Conservation (phyloP, 2,329 filamentous ascomycete species). For the Beauveria medogensis region DNA sequence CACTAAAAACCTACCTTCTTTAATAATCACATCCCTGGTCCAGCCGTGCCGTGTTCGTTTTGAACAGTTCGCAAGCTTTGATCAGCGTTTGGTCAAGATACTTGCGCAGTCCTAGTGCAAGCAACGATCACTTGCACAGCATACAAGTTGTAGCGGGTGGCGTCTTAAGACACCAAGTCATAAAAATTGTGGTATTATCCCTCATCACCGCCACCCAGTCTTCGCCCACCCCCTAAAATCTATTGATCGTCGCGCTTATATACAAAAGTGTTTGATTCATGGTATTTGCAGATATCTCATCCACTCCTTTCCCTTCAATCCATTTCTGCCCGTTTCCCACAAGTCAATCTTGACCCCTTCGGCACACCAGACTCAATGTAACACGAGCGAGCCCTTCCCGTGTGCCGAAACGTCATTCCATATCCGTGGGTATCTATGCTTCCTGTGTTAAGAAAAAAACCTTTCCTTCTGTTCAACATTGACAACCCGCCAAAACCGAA, state of each 20-base stretch:
- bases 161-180: background rate
- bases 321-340: background rate
- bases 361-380: background rate
- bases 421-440: background rate
- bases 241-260: background rate
- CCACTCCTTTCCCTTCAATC: background rate
- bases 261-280: slow-evolving; percentile 2
- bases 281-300: background rate
- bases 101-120: background rate
- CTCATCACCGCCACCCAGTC: background rate
- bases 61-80: no score
- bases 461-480: background rate
- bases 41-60: no score
- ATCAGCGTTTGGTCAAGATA: no score
- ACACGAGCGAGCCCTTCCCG: background rate
- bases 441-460: background rate
- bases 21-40: no score
- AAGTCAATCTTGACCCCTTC: background rate
- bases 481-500: background rate
- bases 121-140: background rate
- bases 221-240: background rate
- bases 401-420: background rate
- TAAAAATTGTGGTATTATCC: slow-evolving; percentile 1
- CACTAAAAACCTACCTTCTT: no score
- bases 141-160: background rate